These are phyloP conservation scores for Keithomyces neogunnii DNA, from an alignment of 2,329 filamentous ascomycete species.

Conservation along the genomic window DNA sequence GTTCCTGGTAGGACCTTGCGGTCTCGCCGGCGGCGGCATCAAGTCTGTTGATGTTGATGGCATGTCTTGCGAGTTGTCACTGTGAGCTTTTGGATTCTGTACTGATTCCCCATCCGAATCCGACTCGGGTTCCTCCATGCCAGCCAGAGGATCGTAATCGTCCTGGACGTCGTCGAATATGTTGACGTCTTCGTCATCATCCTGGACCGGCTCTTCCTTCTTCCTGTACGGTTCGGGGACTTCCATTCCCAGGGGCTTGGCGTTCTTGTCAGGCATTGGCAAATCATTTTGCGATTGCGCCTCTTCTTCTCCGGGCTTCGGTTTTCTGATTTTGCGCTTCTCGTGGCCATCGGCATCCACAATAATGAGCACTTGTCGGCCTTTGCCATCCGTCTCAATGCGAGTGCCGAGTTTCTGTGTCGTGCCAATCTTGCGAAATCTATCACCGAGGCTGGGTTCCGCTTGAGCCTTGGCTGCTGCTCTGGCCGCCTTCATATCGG, in stretches of 20 bases:
- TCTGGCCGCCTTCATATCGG: slow-evolving; percentile 56
- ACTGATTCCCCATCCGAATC: slow-evolving; percentile 35
- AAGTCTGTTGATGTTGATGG: slow-evolving; percentile 11
- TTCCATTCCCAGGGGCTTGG: slow-evolving; percentile 55
- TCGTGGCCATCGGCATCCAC: slow-evolving; percentile 59
- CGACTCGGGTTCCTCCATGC: slow-evolving; percentile 37
- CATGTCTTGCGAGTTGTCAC: slow-evolving; percentile 7
- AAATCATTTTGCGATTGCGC: slow-evolving; percentile 30
- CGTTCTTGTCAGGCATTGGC: slow-evolving; percentile 45
- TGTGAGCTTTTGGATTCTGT: background rate
- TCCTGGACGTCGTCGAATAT: slow-evolving; percentile 60
- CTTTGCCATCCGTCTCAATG: slow-evolving; percentile 53
- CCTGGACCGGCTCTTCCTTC: slow-evolving; percentile 28
- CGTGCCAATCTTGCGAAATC: slow-evolving; percentile 57
- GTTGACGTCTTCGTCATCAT: slow-evolving; percentile 48
- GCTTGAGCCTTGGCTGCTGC: slow-evolving; percentile 48
- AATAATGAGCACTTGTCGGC: slow-evolving; percentile 56
- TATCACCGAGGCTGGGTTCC: slow-evolving; percentile 44
- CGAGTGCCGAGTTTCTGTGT: slow-evolving; percentile 45
- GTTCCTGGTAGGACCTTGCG: slow-evolving; percentile 37
- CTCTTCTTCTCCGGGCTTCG: slow-evolving; percentile 30
- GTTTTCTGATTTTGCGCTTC: slow-evolving; percentile 54
- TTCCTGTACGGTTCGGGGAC: slow-evolving; percentile 51
- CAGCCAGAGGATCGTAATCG: slow-evolving; percentile 60
- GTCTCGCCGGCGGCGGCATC: slow-evolving; percentile 40